A percentile compares a stretch with the other conserved stretches of the same genome.
These are phyloP conservation scores for Fusarium sp. DNA, from an alignment of 2,329 filamentous ascomycete genomes.

Conservation along the genomic window DNA sequence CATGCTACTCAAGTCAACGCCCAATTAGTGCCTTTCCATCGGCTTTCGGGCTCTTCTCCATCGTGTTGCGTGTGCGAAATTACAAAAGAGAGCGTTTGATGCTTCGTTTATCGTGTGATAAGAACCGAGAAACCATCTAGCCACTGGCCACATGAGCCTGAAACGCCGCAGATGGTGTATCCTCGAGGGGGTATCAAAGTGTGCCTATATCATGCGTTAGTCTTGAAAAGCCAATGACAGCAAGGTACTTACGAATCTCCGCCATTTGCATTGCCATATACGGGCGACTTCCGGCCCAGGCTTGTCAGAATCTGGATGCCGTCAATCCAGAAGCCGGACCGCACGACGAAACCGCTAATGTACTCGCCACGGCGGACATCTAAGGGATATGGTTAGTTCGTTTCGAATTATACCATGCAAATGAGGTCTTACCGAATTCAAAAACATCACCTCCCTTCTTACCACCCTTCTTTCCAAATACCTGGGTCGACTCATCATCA, in stretches of 20 bases:
- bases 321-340: conserved; percentile 85
- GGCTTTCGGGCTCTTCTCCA: conserved; percentile 4
- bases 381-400: conserved; percentile 51
- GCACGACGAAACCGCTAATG: conserved; percentile 85
- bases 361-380: conserved; percentile 88
- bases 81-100: conserved; percentile 1
- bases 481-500: conserved; percentile 83
- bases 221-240: not conserved
- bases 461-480: conserved; percentile 86
- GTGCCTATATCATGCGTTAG: conserved; percentile 66
- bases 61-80: conserved; percentile 26
- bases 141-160: conserved; percentile 83
- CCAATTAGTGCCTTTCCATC: conserved; percentile 28
- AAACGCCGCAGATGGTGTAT: conserved; percentile 88
- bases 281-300: conserved; percentile 82
- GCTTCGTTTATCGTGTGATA: conserved; percentile 54
- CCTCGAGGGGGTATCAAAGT: conserved; percentile 90
- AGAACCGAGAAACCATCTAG: conserved; percentile 88
- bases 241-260: conserved; percentile 78
- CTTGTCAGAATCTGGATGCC: conserved; percentile 91
- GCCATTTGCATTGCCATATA: conserved; percentile 84
- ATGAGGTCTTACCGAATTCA: conserved; percentile 71
- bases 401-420: not conserved
- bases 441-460: conserved; percentile 78
- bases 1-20: conserved; percentile 12